Percentiles rank a stretch among this genome's conserved stretches.
Evolutionary conservation across 768 basidiomycete species (phyloP).

Genomic region (Russula vinacea): DNA sequence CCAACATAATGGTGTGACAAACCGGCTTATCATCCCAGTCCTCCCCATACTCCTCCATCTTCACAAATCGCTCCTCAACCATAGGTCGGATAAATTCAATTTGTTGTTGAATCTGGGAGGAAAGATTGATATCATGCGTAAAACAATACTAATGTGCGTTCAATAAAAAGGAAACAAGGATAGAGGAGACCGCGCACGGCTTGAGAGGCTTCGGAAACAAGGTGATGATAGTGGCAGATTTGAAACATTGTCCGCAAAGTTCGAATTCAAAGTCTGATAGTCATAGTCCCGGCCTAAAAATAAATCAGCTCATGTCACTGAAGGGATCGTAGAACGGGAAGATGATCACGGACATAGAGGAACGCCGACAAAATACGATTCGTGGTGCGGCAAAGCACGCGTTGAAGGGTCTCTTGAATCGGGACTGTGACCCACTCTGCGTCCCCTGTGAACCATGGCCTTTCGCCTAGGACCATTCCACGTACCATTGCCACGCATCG

Average conservation of each 20-base stretch:
- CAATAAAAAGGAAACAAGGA: too few relatives aligned
- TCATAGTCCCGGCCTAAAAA: conserved; percentile 42
- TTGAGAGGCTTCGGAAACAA: conserved; percentile 44
- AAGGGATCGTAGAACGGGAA: background rate
- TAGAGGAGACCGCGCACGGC: conserved; percentile 38
- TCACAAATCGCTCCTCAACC: too few relatives aligned
- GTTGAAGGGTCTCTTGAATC: conserved; percentile 26
- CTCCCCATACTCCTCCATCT: too few relatives aligned
- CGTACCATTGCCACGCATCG: too few relatives aligned
- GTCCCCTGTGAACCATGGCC: too few relatives aligned
- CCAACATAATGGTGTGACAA: too few relatives aligned
- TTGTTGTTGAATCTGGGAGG: too few relatives aligned
- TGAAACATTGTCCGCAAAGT: conserved; percentile 40
- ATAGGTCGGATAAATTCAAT: too few relatives aligned
- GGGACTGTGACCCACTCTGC: conserved; percentile 39
- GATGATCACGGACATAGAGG: conserved; percentile 31
- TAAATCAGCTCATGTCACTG: background rate
- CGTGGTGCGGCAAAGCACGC: conserved; percentile 11
- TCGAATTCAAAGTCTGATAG: conserved; percentile 31
- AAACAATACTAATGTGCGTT: too few relatives aligned
- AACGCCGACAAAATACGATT: conserved; percentile 32
- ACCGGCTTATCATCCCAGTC: too few relatives aligned
- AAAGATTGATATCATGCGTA: too few relatives aligned
- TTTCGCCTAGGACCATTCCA: too few relatives aligned
- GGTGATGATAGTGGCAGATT: conserved; percentile 36